Evolutionary conservation across 1,284 basidiomycete species (phyloP).

Genomic region (Blastosporella zonata): DNA sequence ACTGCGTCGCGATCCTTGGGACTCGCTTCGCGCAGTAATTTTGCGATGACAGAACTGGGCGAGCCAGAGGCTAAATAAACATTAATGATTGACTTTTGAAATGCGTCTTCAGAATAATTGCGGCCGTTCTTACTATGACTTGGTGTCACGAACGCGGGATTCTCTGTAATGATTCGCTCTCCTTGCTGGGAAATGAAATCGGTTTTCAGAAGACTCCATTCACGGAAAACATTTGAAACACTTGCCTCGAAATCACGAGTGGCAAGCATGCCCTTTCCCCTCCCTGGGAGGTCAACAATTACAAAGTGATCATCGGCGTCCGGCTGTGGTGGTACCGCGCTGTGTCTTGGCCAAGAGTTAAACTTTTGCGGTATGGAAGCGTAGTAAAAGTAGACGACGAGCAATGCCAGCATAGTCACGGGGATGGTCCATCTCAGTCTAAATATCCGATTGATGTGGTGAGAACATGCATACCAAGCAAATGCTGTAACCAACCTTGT

Average conservation of each 20-base stretch:
- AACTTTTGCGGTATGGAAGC: neutral
- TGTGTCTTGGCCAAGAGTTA: neutral
- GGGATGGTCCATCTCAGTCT: constrained; percentile 5
- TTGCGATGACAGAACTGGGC: constrained; percentile 41
- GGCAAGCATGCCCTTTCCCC: constrained; percentile 38
- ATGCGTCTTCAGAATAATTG: neutral
- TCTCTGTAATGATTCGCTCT: constrained; percentile 52
- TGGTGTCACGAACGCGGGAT: constrained; percentile 52
- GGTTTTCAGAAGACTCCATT: neutral
- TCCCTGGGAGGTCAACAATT: constrained; percentile 39
- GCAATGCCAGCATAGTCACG: constrained; percentile 1
- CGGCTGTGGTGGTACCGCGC: neutral
- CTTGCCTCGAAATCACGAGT: constrained; percentile 35
- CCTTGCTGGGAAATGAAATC: constrained; percentile 41
- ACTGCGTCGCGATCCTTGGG: constrained; percentile 36
- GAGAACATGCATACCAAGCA: neutral
- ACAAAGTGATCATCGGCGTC: constrained; percentile 14
- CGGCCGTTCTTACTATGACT: constrained; percentile 35
- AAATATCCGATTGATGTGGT: neutral
- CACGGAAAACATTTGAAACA: neutral
- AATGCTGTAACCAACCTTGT: constrained; percentile 3
- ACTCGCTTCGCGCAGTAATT: constrained; percentile 32
- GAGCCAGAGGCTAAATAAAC: constrained; percentile 36
- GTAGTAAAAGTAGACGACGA: constrained; percentile 2
- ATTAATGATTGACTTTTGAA: neutral